phyloP scores from a whole-genome alignment of 1,284 basidiomycete genomes.

The Cutaneotrichosporon mucoides region DNA sequence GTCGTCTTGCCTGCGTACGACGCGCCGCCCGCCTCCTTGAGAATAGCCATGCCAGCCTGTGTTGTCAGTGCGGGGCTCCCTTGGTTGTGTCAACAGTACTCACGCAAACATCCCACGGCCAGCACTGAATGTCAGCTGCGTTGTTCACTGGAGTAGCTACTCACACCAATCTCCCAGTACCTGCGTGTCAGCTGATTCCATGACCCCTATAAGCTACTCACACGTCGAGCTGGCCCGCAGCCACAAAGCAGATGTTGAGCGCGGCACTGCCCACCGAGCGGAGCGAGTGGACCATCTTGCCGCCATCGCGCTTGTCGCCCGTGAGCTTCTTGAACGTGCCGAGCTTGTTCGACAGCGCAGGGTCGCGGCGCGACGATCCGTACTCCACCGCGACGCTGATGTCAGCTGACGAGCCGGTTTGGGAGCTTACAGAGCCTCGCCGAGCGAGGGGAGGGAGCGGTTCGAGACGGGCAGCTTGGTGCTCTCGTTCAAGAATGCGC shows the following conservation, averaged over 20 bases:
- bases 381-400: constrained; percentile 74
- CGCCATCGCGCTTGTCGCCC: constrained; percentile 65
- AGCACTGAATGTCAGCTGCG: constrained; percentile 32
- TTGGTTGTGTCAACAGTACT: constrained; percentile 29
- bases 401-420: not conserved
- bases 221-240: constrained; percentile 78
- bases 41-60: constrained; percentile 84
- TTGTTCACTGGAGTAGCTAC: constrained; percentile 1
- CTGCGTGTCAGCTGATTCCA: constrained; percentile 15
- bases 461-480: constrained; percentile 67
- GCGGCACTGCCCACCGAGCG: constrained; percentile 81
- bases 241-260: constrained; percentile 75
- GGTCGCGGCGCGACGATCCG: constrained; percentile 67
- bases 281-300: constrained; percentile 82
- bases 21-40: constrained; percentile 78
- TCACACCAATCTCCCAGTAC: constrained; percentile 73
- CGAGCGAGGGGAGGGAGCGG: constrained; percentile 67
- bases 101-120: constrained; percentile 87
- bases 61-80: constrained; percentile 9
- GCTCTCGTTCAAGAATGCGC: constrained; percentile 66
- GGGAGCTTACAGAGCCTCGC: constrained; percentile 61
- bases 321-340: constrained; percentile 70
- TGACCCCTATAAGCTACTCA: constrained; percentile 41
- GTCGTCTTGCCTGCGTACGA: constrained; percentile 66
- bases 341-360: constrained; percentile 68